Conservation (phyloP, 495 filamentous ascomycete species). For the Glutinoglossum americanum region DNA sequence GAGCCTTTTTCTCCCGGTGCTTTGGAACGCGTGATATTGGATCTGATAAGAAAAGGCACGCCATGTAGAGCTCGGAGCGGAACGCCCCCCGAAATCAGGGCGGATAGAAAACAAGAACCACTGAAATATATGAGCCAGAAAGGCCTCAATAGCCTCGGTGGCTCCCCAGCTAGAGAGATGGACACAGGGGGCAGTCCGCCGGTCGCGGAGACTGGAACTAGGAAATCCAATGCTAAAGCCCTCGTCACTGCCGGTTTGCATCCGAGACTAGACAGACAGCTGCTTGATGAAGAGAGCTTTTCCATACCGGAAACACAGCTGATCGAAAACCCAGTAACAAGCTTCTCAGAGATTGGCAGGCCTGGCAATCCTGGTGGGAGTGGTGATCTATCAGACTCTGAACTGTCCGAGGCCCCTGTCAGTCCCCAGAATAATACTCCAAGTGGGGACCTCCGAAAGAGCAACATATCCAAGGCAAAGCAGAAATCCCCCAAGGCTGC, state of each 20-base stretch:
- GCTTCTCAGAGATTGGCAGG: not conserved
- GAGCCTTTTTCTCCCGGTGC: not conserved
- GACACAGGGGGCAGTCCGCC: not conserved
- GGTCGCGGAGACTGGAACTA: not conserved
- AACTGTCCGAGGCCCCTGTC: not conserved
- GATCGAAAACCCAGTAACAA: not conserved
- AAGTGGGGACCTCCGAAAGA: not conserved
- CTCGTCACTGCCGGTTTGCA: not conserved
- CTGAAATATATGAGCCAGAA: not conserved
- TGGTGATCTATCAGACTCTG: not conserved
- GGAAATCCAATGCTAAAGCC: not conserved
- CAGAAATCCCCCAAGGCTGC: not conserved
- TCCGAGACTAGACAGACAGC: not conserved
- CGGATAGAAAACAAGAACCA: not conserved
- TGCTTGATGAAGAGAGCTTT: not conserved
- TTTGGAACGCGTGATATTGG: not conserved
- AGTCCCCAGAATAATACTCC: too few species aligned
- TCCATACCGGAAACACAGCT: not conserved
- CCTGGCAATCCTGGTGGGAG: not conserved
- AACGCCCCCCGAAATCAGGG: not conserved
- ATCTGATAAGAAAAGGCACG: not conserved
- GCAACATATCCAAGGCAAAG: not conserved
- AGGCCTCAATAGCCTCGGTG: not conserved
- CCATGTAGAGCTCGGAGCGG: not conserved
- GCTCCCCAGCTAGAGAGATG: not conserved